Percentiles rank a stretch among this genome's conserved stretches.
phyloP scores from a whole-genome alignment of 495 filamentous ascomycete species.

The Evansstolkia leycettana region DNA sequence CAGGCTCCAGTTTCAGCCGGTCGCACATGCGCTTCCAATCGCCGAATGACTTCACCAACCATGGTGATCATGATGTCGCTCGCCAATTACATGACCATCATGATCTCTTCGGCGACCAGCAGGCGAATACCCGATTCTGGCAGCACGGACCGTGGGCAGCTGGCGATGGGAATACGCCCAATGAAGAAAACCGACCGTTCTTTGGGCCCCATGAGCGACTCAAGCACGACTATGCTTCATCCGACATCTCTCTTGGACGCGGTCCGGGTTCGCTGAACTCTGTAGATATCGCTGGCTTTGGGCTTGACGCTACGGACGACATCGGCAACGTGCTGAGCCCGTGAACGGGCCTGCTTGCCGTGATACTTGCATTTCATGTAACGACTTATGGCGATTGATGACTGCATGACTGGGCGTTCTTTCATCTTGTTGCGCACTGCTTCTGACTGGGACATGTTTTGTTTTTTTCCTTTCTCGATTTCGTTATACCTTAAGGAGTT shows the following conservation, averaged over 20 bases:
- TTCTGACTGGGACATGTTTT: slow-evolving; percentile 8
- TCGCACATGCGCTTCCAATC: slow-evolving; percentile 35
- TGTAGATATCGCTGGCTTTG: slow-evolving; percentile 38
- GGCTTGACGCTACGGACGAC: slow-evolving; percentile 29
- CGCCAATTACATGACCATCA: slow-evolving; percentile 23
- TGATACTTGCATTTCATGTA: slow-evolving; percentile 26
- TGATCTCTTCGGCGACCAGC: slow-evolving; percentile 36
- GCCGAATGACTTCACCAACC: slow-evolving; percentile 30
- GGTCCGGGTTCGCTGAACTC: slow-evolving; percentile 35
- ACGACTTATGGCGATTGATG: slow-evolving; percentile 34
- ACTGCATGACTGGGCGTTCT: slow-evolving; percentile 38
- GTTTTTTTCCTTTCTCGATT: slow-evolving; percentile 2
- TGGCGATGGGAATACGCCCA: slow-evolving; percentile 38
- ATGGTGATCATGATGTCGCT: slow-evolving; percentile 20
- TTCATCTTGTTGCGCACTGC: slow-evolving; percentile 11
- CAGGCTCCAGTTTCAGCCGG: slow-evolving; percentile 35
- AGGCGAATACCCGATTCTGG: slow-evolving; percentile 38
- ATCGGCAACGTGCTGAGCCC: slow-evolving; percentile 27
- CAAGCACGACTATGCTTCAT: slow-evolving; percentile 39
- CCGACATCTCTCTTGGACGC: slow-evolving; percentile 33
- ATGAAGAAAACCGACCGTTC: slow-evolving; percentile 35
- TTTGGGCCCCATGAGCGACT: slow-evolving; percentile 36
- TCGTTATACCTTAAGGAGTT: slow-evolving; percentile 18
- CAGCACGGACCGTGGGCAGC: slow-evolving; percentile 35
- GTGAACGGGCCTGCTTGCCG: slow-evolving; percentile 12